Conservation (phyloP, 1,284 basidiomycete genomes). For the Boletellus sp. region DNA sequence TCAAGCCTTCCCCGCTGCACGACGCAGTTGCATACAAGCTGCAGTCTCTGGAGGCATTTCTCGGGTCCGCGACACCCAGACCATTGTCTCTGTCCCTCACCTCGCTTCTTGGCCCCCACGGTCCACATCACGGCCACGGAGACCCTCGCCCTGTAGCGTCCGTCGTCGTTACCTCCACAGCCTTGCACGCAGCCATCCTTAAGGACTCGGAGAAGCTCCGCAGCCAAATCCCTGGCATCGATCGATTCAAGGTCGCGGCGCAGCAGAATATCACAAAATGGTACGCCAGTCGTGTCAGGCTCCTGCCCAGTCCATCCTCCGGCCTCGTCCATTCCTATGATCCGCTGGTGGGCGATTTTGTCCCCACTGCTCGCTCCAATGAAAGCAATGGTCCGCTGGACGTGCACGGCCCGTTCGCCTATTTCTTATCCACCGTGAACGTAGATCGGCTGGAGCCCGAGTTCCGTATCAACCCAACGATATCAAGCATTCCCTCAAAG, state of each 20-base stretch:
- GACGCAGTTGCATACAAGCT: conserved; percentile 43
- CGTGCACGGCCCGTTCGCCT: conserved; percentile 79
- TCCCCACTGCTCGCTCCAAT: conserved; percentile 39
- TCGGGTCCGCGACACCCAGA: conserved; percentile 35
- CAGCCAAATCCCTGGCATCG: conserved; percentile 64
- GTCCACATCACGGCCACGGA: conserved; percentile 14
- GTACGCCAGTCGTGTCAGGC: conserved; percentile 60
- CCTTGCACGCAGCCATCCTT: conserved; percentile 87
- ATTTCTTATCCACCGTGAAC: conserved; percentile 80
- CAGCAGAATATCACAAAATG: conserved; percentile 69
- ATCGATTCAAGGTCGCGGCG: conserved; percentile 86
- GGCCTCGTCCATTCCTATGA: conserved; percentile 62
- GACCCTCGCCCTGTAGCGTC: conserved; percentile 38
- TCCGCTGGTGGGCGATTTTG: conserved; percentile 46
- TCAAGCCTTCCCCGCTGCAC: conserved; percentile 37
- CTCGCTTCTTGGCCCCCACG: conserved; percentile 39
- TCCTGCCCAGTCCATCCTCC: conserved; percentile 44
- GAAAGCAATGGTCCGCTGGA: conserved; percentile 38
- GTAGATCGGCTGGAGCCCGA: conserved; percentile 80
- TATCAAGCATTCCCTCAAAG: conserved; percentile 37
- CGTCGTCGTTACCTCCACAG: conserved; percentile 68
- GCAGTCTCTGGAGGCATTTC: conserved; percentile 50
- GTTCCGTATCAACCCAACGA: conserved; percentile 48
- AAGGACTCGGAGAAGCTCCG: conserved; percentile 78
- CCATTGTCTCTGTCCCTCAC: conserved; percentile 61